Evolutionary conservation across 495 filamentous ascomycete genomes (phyloP), one percentile per base, ranked within the genome.

Genomic region (Aspergillus panamensis): DNA sequence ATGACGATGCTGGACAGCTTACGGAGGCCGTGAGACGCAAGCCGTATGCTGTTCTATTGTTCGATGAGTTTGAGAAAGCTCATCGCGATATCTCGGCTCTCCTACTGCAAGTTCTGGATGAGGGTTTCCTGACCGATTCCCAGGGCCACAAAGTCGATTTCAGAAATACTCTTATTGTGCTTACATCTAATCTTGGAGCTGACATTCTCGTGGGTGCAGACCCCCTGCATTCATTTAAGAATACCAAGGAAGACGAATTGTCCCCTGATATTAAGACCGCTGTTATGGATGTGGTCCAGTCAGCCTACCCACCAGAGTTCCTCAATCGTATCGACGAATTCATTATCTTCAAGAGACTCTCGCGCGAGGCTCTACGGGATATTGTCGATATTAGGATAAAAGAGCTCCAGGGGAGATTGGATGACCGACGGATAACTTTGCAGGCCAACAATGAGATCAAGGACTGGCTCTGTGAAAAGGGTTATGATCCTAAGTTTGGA

Each of bases 61-160:
- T 98, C 61, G 94, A 98, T 73, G 94, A 97, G 64, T 98, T 96
- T 66, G 93, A 97, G 69, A 97, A 98, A 68, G 93, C 93, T 2
- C 93, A 97, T 67, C 86, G 89, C 20, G 94, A 98, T 67, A 97
- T 97, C 59, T 94, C 91, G 3, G 86, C 92, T 0, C 75, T 98
- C n/a, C 83, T 98, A 5, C 82, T 98, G 1, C 94, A 97, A 63
- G 94, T 97, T 1, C 83, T 98, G 0, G 94, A 98, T 73, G 94
- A 97, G 70, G 94, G 93, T 12, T 97, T 93, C 77, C 80, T 98
- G 25, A 96, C 94, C 5, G 94, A 97, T 70, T 82, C 91, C 3
- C 93, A 97, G 70, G 94, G 94, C 35, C 94, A 96, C 74, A 95
- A 92, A 65, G 85, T 98, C 48, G 94, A 97, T 68, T 97, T 97